These are phyloP conservation scores for Schizosaccharomyces octosporus DNA, from an alignment of 805 yeast genomes.

Conservation along the genomic window DNA sequence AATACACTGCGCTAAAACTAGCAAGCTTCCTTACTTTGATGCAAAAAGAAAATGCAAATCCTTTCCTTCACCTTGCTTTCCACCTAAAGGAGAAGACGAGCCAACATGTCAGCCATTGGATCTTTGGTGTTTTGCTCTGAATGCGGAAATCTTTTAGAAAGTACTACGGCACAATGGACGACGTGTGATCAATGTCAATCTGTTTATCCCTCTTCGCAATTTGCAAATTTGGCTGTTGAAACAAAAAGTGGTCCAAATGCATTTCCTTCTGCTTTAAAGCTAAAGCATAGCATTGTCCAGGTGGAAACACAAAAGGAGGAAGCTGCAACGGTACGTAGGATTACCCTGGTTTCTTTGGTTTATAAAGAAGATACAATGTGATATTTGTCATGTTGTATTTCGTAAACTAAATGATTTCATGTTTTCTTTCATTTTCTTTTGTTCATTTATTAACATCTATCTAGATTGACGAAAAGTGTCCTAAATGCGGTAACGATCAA, in stretches of 20 bases:
- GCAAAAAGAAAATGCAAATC: background rate
- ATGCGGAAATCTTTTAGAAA: constrained; percentile 66
- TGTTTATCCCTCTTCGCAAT: constrained; percentile 22
- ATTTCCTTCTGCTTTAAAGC: constrained; percentile 62
- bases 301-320: constrained; percentile 50
- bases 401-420: background rate
- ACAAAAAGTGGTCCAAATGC: constrained; percentile 81
- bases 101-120: constrained; percentile 83
- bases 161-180: constrained; percentile 2
- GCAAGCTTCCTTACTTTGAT: too few species aligned
- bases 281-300: constrained; percentile 75
- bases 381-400: background rate
- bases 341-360: background rate
- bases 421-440: too few species aligned
- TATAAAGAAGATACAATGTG: background rate
- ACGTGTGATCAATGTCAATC: constrained; percentile 33
- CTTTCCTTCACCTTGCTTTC: background rate
- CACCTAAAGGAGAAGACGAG: background rate
- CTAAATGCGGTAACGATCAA: constrained; percentile 94
- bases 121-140: constrained; percentile 77
- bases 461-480: constrained; percentile 83
- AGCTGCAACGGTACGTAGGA: constrained; percentile 46
- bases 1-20: too few species aligned
- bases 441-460: background rate
- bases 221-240: constrained; percentile 58